These are phyloP conservation scores for Manihot esculenta DNA, from an alignment of 441 rosid species.

Conservation along the genomic window DNA sequence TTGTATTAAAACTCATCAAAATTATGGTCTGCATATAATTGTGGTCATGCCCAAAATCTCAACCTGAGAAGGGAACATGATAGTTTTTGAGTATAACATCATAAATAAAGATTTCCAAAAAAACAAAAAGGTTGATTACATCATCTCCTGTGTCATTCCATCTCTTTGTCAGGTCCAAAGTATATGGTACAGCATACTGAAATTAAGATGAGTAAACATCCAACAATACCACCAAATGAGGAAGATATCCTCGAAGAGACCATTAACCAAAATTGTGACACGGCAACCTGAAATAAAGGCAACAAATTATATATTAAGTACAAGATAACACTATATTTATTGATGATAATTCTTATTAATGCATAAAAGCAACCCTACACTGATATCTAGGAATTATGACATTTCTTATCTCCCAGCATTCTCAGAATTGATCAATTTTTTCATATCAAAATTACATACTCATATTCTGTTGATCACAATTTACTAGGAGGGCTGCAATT, in stretches of 20 bases:
- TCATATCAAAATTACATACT: too few species aligned
- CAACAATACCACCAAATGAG: constrained; percentile 60
- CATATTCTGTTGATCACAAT: not conserved
- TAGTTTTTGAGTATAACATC: too few species aligned
- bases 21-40: too few species aligned
- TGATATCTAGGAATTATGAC: not conserved
- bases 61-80: too few species aligned
- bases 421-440: too few species aligned
- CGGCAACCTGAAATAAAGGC: constrained; percentile 46
- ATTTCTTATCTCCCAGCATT: too few species aligned
- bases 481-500: not conserved
- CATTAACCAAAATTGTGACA: constrained; percentile 60
- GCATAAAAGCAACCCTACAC: too few species aligned
- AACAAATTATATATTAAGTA: not conserved
- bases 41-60: too few species aligned
- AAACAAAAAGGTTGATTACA: not conserved
- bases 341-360: not conserved
- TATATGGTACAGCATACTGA: constrained; percentile 64
- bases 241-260: constrained; percentile 37
- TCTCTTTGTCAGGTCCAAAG: constrained; percentile 71
- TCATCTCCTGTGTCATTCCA: constrained; percentile 11
- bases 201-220: constrained; percentile 64
- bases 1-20: too few species aligned
- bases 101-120: not conserved
- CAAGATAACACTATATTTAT: not conserved